Percentiles rank a stretch among this genome's conserved stretches.
Evolutionary conservation across 305 asterid species (phyloP).

Genomic region (Fraxinus platypoda): DNA sequence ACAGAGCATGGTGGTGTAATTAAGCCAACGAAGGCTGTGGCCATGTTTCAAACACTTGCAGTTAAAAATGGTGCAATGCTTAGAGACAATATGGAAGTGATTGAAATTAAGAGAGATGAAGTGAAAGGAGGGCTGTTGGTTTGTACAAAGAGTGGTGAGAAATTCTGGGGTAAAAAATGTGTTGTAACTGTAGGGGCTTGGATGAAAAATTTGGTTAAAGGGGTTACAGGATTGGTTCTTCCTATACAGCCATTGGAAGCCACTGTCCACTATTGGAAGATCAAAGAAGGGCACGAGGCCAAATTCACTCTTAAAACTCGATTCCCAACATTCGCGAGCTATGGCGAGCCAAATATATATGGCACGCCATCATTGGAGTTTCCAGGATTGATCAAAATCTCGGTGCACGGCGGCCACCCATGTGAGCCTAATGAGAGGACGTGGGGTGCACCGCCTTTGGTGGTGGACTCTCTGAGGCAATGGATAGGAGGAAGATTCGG

Average conservation of each 20-base stretch:
- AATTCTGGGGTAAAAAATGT: slow-evolving; percentile 52
- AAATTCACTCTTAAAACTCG: slow-evolving; percentile 62
- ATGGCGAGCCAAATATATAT: slow-evolving; percentile 37
- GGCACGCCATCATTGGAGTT: slow-evolving; percentile 83
- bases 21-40: slow-evolving; percentile 59
- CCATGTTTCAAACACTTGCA: slow-evolving; percentile 74
- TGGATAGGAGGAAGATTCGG: slow-evolving; percentile 64
- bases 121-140: slow-evolving; percentile 44
- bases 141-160: slow-evolving; percentile 18
- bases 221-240: slow-evolving; percentile 42
- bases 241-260: slow-evolving; percentile 84
- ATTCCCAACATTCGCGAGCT: slow-evolving; percentile 10
- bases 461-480: slow-evolving; percentile 18
- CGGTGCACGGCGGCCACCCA: slow-evolving; percentile 43
- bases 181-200: slow-evolving; percentile 80
- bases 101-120: slow-evolving; percentile 3
- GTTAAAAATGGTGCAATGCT: slow-evolving; percentile 46
- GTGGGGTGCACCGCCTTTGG: not conserved
- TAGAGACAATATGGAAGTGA: slow-evolving; percentile 40
- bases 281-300: slow-evolving; percentile 52
- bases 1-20: slow-evolving; percentile 66
- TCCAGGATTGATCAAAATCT: slow-evolving; percentile 71
- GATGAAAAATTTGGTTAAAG: slow-evolving; percentile 48
- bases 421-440: not conserved
- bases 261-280: slow-evolving; percentile 65